A percentile compares a stretch with the other conserved stretches of the same genome.
These are phyloP conservation scores for Citrus sp. DNA, from an alignment of 345 rosid genomes.

Conservation along the genomic window DNA sequence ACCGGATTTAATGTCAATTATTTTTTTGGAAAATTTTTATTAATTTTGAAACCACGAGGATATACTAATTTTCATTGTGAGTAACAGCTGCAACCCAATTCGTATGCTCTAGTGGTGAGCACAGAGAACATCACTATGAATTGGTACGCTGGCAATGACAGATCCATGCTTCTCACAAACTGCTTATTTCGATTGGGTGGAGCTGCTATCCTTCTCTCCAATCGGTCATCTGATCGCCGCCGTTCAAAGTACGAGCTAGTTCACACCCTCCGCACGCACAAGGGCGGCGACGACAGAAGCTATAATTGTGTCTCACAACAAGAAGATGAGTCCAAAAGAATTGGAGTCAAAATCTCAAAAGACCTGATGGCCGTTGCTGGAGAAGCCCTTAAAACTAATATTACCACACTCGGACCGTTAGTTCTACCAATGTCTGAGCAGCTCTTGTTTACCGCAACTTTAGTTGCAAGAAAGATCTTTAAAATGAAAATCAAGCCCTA, in stretches of 20 bases:
- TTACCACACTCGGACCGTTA: constrained; percentile 63
- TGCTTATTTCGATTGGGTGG: constrained; percentile 56
- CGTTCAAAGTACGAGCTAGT: constrained; percentile 50
- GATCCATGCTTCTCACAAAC: constrained; percentile 57
- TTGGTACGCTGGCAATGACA: constrained; percentile 47
- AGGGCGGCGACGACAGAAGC: constrained; percentile 47
- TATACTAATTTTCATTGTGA: not conserved
- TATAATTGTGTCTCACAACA: constrained; percentile 48
- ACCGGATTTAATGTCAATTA: not conserved
- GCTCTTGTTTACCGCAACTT: constrained; percentile 37
- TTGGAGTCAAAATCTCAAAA: constrained; percentile 55
- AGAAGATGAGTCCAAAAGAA: constrained; percentile 39
- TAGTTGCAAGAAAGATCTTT: constrained; percentile 38
- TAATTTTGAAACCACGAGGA: not conserved
- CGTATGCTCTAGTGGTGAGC: constrained; percentile 61
- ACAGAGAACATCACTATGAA: constrained; percentile 49
- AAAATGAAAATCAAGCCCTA: constrained; percentile 48
- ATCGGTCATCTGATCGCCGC: constrained; percentile 31
- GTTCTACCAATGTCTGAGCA: constrained; percentile 67
- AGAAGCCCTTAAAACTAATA: constrained; percentile 57
- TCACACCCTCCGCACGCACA: constrained; percentile 58
- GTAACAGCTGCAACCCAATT: constrained; percentile 36
- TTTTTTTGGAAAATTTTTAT: too few species aligned
- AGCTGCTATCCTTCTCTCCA: constrained; percentile 54
- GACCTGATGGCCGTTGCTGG: constrained; percentile 60